Base-by-base conservation (phyloP, 2,329 filamentous ascomycete species). In the Nannizzia gypsea region DNA sequence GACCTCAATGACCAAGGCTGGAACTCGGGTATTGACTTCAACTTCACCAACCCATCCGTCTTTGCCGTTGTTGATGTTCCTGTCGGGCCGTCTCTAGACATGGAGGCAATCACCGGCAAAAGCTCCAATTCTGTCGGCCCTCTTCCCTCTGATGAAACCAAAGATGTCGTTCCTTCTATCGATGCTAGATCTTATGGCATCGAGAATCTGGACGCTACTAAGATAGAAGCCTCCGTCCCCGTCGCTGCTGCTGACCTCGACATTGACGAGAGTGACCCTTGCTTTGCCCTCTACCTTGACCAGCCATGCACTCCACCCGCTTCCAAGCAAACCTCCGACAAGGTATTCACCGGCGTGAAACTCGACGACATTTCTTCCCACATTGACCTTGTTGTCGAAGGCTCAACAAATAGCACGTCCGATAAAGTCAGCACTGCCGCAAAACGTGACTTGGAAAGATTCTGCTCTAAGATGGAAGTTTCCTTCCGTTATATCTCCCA, bases 61-160 rank as follows among this genome's bases (percentile, higher is more conserved):
- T 95, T 88, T 67, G 82, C 89, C 56, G 83, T 91, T 15, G 73
- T 83, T n/a, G 83, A 88, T 64, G 81, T 88, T 1, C 85, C 86
- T 1, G 81, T 86, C 65, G 77, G 86, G 26, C 85, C 86, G 3
- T 67, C 72, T 48, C 79, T 91, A 50, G 79, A 83, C 62, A 74
- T 81, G 4, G 78, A 81, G 24, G 69, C 80, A 24, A 78, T 93
- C n/a, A 85, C 85, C 3, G 88, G 87, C 67, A 93, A 93, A 80
- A 74, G 80, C 0, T 81, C 80, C 44, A 80, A 78, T 70, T 77
- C 81, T 58, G 75, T 81, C 6, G 78, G 77, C 59, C 67, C 69
- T n/a, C 74, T 77, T 40, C 44, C 72, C 2, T 68, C 70, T 3
- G 76, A 80, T 44, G 71, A 75, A 56, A 66, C 73, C 62, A 83